These are phyloP conservation scores for Naganishia vishniacii DNA, from an alignment of 768 basidiomycete genomes.

Conservation along the genomic window DNA sequence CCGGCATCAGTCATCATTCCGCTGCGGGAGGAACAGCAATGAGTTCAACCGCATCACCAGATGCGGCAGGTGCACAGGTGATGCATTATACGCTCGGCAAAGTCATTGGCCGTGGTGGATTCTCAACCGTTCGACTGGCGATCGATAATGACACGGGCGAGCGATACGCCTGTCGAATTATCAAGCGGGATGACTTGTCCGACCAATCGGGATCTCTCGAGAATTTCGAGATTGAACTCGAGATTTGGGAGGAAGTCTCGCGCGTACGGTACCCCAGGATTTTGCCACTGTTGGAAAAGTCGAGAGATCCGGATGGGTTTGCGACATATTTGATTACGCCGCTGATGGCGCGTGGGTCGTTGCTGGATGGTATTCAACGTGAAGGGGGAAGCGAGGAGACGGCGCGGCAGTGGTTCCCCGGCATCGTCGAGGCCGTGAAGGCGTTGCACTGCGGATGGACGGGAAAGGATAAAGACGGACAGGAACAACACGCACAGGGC, in stretches of 20 bases:
- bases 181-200: constrained; percentile 51
- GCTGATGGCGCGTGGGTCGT: constrained; percentile 41
- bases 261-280: constrained; percentile 41
- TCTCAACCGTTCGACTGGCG: constrained; percentile 72
- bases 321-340: constrained; percentile 48
- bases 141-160: constrained; percentile 60
- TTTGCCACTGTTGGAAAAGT: constrained; percentile 44
- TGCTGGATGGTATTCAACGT: constrained; percentile 45
- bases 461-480: constrained; percentile 31
- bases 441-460: constrained; percentile 36
- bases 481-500: constrained; percentile 54
- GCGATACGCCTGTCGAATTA: constrained; percentile 76
- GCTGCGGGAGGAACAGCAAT: too few species aligned
- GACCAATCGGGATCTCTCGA: constrained; percentile 46
- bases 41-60: constrained; percentile 39
- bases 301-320: constrained; percentile 32
- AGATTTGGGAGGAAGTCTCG: constrained; percentile 33
- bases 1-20: constrained; percentile 4
- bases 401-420: constrained; percentile 47
- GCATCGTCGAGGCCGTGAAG: constrained; percentile 45
- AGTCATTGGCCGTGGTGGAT: constrained; percentile 71
- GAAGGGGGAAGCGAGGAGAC: constrained; percentile 45
- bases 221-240: constrained; percentile 47
- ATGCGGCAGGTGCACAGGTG: constrained; percentile 64
- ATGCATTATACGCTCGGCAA: constrained; percentile 70